Evolutionary conservation across 495 filamentous ascomycete species (phyloP).

Genomic region (Beverwykella pulmonaria): DNA sequence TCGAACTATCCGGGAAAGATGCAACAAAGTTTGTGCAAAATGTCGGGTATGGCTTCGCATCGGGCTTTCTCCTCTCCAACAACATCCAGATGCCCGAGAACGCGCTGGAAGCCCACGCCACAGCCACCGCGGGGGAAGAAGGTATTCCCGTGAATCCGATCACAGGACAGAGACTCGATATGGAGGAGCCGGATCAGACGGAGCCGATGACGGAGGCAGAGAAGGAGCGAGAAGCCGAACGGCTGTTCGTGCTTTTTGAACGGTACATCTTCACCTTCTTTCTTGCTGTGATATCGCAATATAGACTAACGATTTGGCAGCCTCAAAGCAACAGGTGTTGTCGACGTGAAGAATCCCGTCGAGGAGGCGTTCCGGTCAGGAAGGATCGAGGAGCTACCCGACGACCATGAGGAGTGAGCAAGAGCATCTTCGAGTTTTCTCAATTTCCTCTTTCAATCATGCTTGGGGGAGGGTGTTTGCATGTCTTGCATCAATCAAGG

Average conservation of each 20-base stretch:
- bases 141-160: slow-evolving; percentile 74
- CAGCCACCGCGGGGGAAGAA: slow-evolving; percentile 41
- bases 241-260: slow-evolving; percentile 92
- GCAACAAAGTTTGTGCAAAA: slow-evolving; percentile 47
- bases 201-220: slow-evolving; percentile 86
- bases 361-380: slow-evolving; percentile 74
- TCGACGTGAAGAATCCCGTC: slow-evolving; percentile 85
- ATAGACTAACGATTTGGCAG: slow-evolving; percentile 48
- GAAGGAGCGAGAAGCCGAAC: slow-evolving; percentile 91
- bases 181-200: slow-evolving; percentile 59
- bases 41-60: slow-evolving; percentile 81
- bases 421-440: too few species aligned
- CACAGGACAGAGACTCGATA: slow-evolving; percentile 80
- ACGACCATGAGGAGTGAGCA: slow-evolving; percentile 15
- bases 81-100: slow-evolving; percentile 74
- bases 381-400: slow-evolving; percentile 70
- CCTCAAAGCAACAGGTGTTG: slow-evolving; percentile 77
- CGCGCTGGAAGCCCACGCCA: slow-evolving; percentile 61
- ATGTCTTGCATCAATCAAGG: too few species aligned
- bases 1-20: slow-evolving; percentile 74
- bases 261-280: slow-evolving; percentile 56
- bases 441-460: too few species aligned
- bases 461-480: too few species aligned
- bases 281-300: background rate
- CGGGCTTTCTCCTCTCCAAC: slow-evolving; percentile 82